phyloP scores from a whole-genome alignment of 176 grass and related monocot genomes.

The Oryza brachyantha region DNA sequence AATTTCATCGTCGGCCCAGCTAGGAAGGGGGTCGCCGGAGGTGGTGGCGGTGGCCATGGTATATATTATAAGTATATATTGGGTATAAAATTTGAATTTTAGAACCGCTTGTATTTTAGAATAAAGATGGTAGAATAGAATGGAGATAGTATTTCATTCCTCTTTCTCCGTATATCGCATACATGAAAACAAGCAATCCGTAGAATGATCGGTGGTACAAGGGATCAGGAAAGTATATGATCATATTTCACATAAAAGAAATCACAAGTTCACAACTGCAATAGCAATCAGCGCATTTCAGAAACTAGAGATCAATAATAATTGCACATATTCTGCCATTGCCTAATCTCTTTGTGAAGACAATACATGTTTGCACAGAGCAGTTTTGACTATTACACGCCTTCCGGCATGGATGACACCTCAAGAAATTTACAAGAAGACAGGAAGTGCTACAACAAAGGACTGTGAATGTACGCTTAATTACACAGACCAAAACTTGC shows the following conservation, averaged over 20 bases:
- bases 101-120: too few species aligned
- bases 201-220: too few species aligned
- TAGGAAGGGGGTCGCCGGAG: too few species aligned
- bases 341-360: not conserved
- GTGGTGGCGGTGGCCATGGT: too few species aligned
- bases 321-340: not conserved
- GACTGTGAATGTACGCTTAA: not conserved
- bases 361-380: not conserved
- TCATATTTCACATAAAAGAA: not conserved
- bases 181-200: not conserved
- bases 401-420: not conserved
- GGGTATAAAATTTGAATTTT: too few species aligned
- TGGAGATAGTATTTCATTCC: too few species aligned
- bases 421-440: not conserved
- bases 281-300: not conserved
- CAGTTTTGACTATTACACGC: conserved; percentile 6
- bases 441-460: not conserved
- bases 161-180: not conserved
- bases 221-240: not conserved
- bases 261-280: not conserved
- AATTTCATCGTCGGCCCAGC: too few species aligned
- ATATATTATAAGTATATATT: too few species aligned
- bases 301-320: not conserved
- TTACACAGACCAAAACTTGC: not conserved
- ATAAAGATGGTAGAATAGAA: too few species aligned